These are phyloP conservation scores for Rhizophagus prolifer DNA, from an alignment of 192 early-diverging fungal species.

Conservation along the genomic window DNA sequence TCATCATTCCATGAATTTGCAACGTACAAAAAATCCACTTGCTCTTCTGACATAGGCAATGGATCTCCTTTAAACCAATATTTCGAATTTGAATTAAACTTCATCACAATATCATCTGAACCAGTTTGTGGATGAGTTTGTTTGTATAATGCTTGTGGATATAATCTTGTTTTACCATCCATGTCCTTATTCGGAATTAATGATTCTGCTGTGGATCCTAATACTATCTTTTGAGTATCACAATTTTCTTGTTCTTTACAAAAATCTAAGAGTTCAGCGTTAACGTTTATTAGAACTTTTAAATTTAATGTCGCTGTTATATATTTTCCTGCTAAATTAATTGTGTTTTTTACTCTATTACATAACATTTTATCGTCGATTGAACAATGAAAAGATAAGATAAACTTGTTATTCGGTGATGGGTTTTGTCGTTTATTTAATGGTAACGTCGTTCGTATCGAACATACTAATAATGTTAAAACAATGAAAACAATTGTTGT, in stretches of 20 bases:
- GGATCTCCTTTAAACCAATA: constrained; percentile 16
- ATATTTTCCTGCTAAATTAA: constrained; percentile 31
- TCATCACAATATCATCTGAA: constrained; percentile 38
- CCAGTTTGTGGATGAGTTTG: constrained; percentile 33
- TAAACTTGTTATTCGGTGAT: background rate
- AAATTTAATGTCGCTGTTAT: constrained; percentile 34
- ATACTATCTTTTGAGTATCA: background rate
- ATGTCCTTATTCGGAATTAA: constrained; percentile 35
- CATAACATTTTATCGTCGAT: constrained; percentile 10
- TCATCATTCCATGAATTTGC: background rate
- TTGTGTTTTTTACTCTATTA: constrained; percentile 31
- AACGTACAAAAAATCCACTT: background rate
- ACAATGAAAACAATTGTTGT: background rate
- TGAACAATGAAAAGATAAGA: background rate
- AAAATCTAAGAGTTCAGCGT: constrained; percentile 41
- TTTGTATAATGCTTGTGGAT: constrained; percentile 43
- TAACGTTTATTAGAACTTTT: constrained; percentile 30
- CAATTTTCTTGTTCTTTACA: constrained; percentile 17
- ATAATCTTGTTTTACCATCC: constrained; percentile 34
- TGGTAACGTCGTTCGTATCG: background rate
- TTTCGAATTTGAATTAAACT: constrained; percentile 45
- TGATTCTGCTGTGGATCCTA: constrained; percentile 34
- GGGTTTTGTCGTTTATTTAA: background rate
- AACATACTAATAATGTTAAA: background rate
- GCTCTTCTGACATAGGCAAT: background rate